Percentiles rank a stretch among this genome's conserved stretches.
Evolutionary conservation across 768 basidiomycete genomes (phyloP).

Genomic region (Gymnopilus dilepis): DNA sequence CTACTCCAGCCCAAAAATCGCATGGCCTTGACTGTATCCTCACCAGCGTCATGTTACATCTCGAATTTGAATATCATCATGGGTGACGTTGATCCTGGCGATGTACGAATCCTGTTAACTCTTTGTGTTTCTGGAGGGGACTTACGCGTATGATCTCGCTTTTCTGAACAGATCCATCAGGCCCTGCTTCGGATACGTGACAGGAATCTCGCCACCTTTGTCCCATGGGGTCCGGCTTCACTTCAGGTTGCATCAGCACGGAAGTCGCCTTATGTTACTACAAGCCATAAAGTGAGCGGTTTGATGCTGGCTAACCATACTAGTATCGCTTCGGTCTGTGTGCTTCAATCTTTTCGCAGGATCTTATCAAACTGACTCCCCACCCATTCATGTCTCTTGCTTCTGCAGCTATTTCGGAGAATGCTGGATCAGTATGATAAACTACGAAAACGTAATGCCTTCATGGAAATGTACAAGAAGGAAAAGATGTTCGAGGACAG

Average conservation of each 20-base stretch:
- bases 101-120: constrained; percentile 63
- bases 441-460: constrained; percentile 87
- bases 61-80: constrained; percentile 98
- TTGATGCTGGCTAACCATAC: constrained; percentile 99
- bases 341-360: too few species aligned
- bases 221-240: constrained; percentile 98
- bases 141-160: constrained; percentile 7
- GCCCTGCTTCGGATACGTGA: constrained; percentile 96
- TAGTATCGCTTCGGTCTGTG: constrained; percentile 90
- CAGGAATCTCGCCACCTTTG: constrained; percentile 95
- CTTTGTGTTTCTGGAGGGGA: constrained; percentile 8
- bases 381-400: constrained; percentile 7
- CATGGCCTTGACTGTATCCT: constrained; percentile 94
- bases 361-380: too few species aligned
- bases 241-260: constrained; percentile 97
- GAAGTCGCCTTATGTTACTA: constrained; percentile 84
- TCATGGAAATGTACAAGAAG: constrained; percentile 97
- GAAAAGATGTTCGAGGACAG: constrained; percentile 95
- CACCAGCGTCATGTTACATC: constrained; percentile 94
- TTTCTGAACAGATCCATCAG: constrained; percentile 83
- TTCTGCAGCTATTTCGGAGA: constrained; percentile 83
- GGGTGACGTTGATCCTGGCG: constrained; percentile 97
- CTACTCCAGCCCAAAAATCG: constrained; percentile 97
- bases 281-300: constrained; percentile 94
- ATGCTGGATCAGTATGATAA: constrained; percentile 96